These are phyloP conservation scores for Penicillium sp. DNA, from an alignment of 2,329 filamentous ascomycete genomes.

Conservation along the genomic window DNA sequence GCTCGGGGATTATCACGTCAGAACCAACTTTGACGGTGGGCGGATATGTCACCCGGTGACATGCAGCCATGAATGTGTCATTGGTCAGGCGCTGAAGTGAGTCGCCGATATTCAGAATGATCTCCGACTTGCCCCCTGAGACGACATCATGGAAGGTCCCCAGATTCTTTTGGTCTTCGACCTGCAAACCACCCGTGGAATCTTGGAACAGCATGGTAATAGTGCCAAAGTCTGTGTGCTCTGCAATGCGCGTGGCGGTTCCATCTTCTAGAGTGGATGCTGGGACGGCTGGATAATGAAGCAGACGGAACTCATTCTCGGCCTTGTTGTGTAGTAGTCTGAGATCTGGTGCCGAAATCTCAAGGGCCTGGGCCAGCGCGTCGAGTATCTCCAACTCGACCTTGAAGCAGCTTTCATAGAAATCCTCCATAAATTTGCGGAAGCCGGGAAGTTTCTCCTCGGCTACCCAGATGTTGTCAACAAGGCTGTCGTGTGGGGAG, in stretches of 20 bases:
- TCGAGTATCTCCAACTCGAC: constrained; percentile 44
- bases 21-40: constrained; percentile 17
- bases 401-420: constrained; percentile 44
- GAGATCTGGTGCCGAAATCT: constrained; percentile 42
- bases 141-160: constrained; percentile 17
- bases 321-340: constrained; percentile 49
- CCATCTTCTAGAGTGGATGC: constrained; percentile 42
- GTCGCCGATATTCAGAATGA: constrained; percentile 55
- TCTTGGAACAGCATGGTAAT: constrained; percentile 55
- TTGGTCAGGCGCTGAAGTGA: constrained; percentile 53
- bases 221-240: constrained; percentile 52
- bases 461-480: constrained; percentile 49
- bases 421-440: constrained; percentile 33
- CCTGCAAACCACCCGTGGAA: constrained; percentile 19
- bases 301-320: constrained; percentile 58
- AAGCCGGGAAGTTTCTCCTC: constrained; percentile 47
- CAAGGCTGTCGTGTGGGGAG: constrained; percentile 38
- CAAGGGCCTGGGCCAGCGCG: constrained; percentile 46
- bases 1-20: constrained; percentile 26
- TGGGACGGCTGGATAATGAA: constrained; percentile 55
- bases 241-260: constrained; percentile 47
- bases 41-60: constrained; percentile 42
- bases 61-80: constrained; percentile 49
- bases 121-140: constrained; percentile 11
- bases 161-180: constrained; percentile 18